These are phyloP conservation scores for Talaromyces sp. DNA, from an alignment of 2,329 filamentous ascomycete species.

Conservation along the genomic window DNA sequence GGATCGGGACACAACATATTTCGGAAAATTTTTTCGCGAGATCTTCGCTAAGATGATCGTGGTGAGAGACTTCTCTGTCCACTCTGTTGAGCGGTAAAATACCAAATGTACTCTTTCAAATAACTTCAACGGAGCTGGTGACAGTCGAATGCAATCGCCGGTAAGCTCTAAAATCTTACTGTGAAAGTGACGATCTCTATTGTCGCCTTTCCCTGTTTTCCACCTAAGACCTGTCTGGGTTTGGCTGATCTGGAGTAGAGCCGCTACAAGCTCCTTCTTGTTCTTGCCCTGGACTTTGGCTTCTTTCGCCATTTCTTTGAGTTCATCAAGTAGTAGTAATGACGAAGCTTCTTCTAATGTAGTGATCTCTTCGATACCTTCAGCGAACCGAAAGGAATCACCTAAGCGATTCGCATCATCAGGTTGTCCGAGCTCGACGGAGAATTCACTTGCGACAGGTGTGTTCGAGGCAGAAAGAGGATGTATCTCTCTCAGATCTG, in stretches of 20 bases:
- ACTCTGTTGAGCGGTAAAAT: conserved; percentile 92
- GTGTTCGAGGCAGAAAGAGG: conserved; percentile 51
- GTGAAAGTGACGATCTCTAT: conserved; percentile 71
- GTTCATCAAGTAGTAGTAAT: conserved; percentile 79
- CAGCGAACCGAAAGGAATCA: conserved; percentile 70
- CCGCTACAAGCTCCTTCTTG: conserved; percentile 73
- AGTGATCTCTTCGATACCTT: conserved; percentile 71
- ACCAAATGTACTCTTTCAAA: conserved; percentile 95
- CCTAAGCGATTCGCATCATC: conserved; percentile 48
- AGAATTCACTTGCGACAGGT: conserved; percentile 30
- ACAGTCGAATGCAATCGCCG: conserved; percentile 80
- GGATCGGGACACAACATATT: conserved; percentile 86
- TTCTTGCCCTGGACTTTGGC: conserved; percentile 83
- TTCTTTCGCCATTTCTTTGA: conserved; percentile 80
- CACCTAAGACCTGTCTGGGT: conserved; percentile 74
- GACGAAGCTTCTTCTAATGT: conserved; percentile 80
- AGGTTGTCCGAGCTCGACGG: conserved; percentile 50
- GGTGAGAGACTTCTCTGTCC: conserved; percentile 95
- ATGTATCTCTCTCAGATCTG: conserved; percentile 58
- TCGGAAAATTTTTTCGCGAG: conserved; percentile 78
- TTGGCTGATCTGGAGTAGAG: conserved; percentile 70
- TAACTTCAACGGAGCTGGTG: conserved; percentile 67
- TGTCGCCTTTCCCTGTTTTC: conserved; percentile 47
- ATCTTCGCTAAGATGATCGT: conserved; percentile 93
- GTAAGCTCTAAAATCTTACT: conserved; percentile 72